A percentile compares a stretch with the other conserved stretches of the same genome.
Evolutionary conservation across 345 rosid species (phyloP).

Genomic region (Acer campestre): DNA sequence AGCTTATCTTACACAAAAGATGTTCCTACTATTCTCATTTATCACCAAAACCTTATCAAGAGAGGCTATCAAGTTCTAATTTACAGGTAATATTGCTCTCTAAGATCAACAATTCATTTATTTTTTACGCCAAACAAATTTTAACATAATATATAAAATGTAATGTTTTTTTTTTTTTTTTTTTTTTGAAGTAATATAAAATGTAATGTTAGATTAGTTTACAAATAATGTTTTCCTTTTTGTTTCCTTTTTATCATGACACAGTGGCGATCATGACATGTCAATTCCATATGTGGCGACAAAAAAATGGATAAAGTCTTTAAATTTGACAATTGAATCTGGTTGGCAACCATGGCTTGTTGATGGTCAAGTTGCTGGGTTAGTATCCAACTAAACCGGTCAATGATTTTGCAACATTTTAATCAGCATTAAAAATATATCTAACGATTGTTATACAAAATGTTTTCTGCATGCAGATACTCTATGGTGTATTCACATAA

Average conservation of each 20-base stretch:
- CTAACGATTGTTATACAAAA: background rate
- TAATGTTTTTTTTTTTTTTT: no score
- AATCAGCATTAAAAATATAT: background rate
- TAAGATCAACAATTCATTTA: no score
- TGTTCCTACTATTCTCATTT: constrained; percentile 5
- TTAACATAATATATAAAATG: background rate
- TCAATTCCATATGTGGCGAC: constrained; percentile 35
- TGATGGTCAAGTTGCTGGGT: constrained; percentile 45
- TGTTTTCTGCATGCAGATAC: constrained; percentile 9
- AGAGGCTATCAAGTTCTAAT: constrained; percentile 33
- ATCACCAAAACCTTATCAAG: constrained; percentile 28
- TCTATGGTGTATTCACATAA: background rate
- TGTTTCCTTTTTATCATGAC: background rate
- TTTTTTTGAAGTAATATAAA: no score
- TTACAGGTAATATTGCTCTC: constrained; percentile 26
- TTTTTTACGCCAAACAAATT: no score
- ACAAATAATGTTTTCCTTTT: background rate
- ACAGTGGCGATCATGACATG: constrained; percentile 46
- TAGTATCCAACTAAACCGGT: background rate
- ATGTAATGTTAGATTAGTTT: background rate
- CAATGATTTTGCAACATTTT: background rate
- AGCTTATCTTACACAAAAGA: constrained; percentile 19
- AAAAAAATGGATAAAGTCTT: constrained; percentile 25
- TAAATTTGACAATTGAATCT: constrained; percentile 20
- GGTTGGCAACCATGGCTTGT: constrained; percentile 46